Conservation (phyloP, 2,329 filamentous ascomycete species). For the Clonostachys sp. region DNA sequence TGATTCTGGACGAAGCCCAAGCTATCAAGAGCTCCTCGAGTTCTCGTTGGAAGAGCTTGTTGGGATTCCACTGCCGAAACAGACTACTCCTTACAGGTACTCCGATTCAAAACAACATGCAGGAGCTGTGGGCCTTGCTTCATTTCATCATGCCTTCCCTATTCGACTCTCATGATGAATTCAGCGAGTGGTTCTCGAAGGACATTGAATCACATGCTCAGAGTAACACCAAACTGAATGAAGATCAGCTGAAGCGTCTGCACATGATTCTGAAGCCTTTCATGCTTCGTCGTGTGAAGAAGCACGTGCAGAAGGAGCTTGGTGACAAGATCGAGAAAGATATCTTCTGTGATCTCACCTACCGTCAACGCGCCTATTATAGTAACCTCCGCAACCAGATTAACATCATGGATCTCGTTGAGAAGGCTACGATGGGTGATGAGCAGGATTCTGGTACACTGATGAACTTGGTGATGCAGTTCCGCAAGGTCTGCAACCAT, state of each 20-base stretch:
- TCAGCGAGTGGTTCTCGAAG: conserved; percentile 92
- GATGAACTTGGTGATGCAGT: conserved; percentile 99
- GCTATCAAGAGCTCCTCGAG: conserved; percentile 98
- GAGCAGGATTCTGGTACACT: conserved; percentile 92
- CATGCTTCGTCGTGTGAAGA: conserved; percentile 99
- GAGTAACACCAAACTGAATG: conserved; percentile 98
- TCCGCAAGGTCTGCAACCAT: conserved; percentile 98
- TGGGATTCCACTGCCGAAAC: conserved; percentile 94
- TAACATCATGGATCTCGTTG: conserved; percentile 96
- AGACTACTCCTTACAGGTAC: conserved; percentile 91
- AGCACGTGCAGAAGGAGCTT: conserved; percentile 97
- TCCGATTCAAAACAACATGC: conserved; percentile 99
- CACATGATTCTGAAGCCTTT: conserved; percentile 99
- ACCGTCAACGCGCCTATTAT: conserved; percentile 92
- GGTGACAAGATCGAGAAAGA: conserved; percentile 98
- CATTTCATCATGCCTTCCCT: conserved; percentile 99
- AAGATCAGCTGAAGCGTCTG: conserved; percentile 91
- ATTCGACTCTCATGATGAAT: conserved; percentile 91
- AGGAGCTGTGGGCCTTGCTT: conserved; percentile 93
- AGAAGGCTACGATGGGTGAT: conserved; percentile 91
- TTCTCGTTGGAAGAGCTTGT: conserved; percentile 92
- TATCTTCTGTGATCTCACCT: conserved; percentile 94
- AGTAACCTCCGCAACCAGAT: conserved; percentile 91
- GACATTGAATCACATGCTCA: conserved; percentile 98
- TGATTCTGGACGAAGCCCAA: conserved; percentile 98